phyloP scores from a whole-genome alignment of 805 yeast genomes.

The Ogataea minuta region DNA sequence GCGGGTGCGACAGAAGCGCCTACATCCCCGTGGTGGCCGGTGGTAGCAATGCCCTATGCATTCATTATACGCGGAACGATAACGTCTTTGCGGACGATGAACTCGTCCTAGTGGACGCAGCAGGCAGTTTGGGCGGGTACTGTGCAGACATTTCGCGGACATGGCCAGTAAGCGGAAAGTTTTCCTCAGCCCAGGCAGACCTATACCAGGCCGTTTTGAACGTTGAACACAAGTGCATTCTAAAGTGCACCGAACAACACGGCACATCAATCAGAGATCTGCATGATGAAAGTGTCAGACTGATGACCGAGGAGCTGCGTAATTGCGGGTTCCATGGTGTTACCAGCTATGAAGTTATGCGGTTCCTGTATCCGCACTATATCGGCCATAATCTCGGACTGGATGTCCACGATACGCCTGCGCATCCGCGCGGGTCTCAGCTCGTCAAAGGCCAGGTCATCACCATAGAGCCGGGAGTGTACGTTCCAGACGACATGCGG shows the following conservation, averaged over 20 bases:
- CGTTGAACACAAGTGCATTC: conserved; percentile 78
- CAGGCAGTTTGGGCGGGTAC: conserved; percentile 91
- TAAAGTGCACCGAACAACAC: conserved; percentile 54
- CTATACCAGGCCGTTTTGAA: conserved; percentile 84
- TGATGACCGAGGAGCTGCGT: conserved; percentile 60
- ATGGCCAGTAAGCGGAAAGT: conserved; percentile 85
- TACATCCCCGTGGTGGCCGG: conserved; percentile 97
- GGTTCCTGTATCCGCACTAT: conserved; percentile 81
- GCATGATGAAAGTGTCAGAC: conserved; percentile 64
- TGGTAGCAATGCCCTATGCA: conserved; percentile 84
- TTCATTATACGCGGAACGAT: conserved; percentile 92
- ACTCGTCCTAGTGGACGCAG: conserved; percentile 86
- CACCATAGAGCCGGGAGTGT: conserved; percentile 95
- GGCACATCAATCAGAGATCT: conserved; percentile 65
- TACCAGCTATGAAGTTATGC: conserved; percentile 50
- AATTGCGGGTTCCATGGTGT: conserved; percentile 66
- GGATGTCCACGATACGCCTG: conserved; percentile 84
- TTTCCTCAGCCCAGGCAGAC: conserved; percentile 77
- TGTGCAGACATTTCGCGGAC: conserved; percentile 95
- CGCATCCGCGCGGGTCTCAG: conserved; percentile 51
- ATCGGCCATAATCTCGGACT: conserved; percentile 94
- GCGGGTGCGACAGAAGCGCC: conserved; percentile 89
- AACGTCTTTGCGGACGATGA: conserved; percentile 75
- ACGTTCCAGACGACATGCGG: conserved; percentile 68
- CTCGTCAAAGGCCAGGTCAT: conserved; percentile 74